Conservation (phyloP, 2,329 filamentous ascomycete genomes). For the Exserohilum turcica region DNA sequence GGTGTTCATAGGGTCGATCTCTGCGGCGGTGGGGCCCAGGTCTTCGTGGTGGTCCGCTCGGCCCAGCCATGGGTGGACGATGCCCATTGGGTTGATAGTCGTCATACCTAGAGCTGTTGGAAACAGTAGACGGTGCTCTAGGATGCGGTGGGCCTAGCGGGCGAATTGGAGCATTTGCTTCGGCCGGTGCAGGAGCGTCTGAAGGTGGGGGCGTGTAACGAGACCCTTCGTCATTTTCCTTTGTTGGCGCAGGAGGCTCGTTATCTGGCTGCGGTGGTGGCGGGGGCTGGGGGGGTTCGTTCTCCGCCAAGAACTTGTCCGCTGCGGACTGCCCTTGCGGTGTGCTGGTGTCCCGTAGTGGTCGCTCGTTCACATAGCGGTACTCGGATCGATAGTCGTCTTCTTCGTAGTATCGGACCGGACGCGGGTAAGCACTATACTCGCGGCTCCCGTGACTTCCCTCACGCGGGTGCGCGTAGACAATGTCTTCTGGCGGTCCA, state of each 20-base stretch:
- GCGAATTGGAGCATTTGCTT: conserved; percentile 19
- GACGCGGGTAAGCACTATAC: conserved; percentile 33
- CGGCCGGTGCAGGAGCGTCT: conserved; percentile 20
- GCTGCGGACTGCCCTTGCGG: conserved; percentile 36
- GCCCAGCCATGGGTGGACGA: conserved; percentile 36
- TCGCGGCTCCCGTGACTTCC: conserved; percentile 33
- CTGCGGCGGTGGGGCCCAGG: conserved; percentile 38
- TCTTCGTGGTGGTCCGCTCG: conserved; percentile 26
- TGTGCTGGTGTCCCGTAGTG: conserved; percentile 28
- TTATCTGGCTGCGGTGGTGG: conserved; percentile 19
- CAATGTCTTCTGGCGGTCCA: conserved; percentile 31
- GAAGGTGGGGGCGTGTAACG: conserved; percentile 39
- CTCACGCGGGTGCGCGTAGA: conserved; percentile 39
- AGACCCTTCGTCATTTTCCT: conserved; percentile 36
- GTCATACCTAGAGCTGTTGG: conserved; percentile 42
- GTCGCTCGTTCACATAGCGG: conserved; percentile 29
- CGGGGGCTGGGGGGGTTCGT: conserved; percentile 20
- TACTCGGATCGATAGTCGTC: conserved; percentile 29
- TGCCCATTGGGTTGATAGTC: conserved; percentile 31
- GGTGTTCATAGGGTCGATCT: conserved; percentile 41
- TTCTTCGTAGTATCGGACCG: conserved; percentile 38
- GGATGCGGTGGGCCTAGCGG: conserved; percentile 27
- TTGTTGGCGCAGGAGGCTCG: conserved; percentile 20
- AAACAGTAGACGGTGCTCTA: conserved; percentile 36
- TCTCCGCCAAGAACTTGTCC: conserved; percentile 44